These are phyloP conservation scores for Serendipita sp. DNA, from an alignment of 768 basidiomycete genomes.

Conservation along the genomic window DNA sequence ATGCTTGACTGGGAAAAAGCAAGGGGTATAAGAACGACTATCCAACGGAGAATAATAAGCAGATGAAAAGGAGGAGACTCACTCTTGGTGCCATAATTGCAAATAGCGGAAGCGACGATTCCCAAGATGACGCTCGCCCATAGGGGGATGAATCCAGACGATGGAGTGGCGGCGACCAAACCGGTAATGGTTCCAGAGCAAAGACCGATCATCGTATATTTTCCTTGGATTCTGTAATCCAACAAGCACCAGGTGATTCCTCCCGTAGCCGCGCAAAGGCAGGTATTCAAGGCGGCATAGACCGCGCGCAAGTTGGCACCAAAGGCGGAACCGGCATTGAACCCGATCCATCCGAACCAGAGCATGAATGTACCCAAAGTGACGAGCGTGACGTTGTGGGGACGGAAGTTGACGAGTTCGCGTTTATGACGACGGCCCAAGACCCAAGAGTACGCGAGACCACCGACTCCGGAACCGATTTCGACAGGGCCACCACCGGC, in stretches of 20 bases:
- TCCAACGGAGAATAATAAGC: no score
- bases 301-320: conserved; percentile 78
- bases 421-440: conserved; percentile 65
- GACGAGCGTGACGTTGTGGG: conserved; percentile 75
- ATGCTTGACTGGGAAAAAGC: conserved; percentile 41
- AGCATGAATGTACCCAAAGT: conserved; percentile 71
- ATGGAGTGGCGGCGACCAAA: conserved; percentile 80
- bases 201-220: conserved; percentile 65
- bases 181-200: conserved; percentile 85
- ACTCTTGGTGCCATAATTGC: conserved; percentile 78
- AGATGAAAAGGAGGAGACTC: conserved; percentile 17
- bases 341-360: conserved; percentile 74
- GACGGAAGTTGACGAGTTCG: conserved; percentile 64
- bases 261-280: conserved; percentile 61
- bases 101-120: no score
- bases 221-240: background rate
- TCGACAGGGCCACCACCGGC: conserved; percentile 86
- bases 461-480: conserved; percentile 69
- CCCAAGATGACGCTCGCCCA: conserved; percentile 68
- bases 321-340: conserved; percentile 81
- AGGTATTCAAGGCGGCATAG: conserved; percentile 76
- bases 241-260: conserved; percentile 57
- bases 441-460: conserved; percentile 75
- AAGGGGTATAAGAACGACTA: conserved; percentile 8
- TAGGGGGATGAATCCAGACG: conserved; percentile 62